Base-by-base conservation (phyloP, 345 rosid genomes). In the Odontarrhena argentea region DNA sequence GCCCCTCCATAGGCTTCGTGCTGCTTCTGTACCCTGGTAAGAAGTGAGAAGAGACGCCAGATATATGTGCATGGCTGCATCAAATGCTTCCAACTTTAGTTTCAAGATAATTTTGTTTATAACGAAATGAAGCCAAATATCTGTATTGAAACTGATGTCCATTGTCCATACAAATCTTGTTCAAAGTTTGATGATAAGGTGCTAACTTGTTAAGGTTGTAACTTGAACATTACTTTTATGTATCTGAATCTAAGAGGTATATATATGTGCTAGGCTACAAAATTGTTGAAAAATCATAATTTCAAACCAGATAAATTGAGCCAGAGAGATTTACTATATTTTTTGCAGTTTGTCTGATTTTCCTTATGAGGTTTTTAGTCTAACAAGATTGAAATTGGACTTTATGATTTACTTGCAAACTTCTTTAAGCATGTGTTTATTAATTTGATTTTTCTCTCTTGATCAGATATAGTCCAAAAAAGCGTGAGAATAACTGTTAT, bases 201-300 rank as follows among this genome's bases (percentile, higher is more conserved):
- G 82, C 24, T 18, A 45, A 45, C 25, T 45, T 45, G 5, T 18
- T 18, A 18, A 18, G 22, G 22, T 18, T 18, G 49, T 18, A 45
- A 45, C 25, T 45, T 45, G 5, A 24, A 9, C 25, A 9, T 51
- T 22, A 51, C 36, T 12, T 5, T 60, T 14, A 14, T 8, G 41
- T 44, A 7, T 18, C 45, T 56, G 61, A 7, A 36, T 40, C 44
- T 55, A 15, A 15, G 35, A 36, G 13, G 26, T 14, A 18, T 18
- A 18, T 18, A 18, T 18, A 54, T 9, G 41, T 53, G 24, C 40
- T 34, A 30, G 30, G 38, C 58, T 14, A 34, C 24, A n/a, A 55
- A 36, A 41, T 40, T 18, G 22, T 18, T 18, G 22, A 18, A 18
- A 18, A 18, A n/a, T 42, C 49, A 25, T 14, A 25, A 25, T 41